These are phyloP conservation scores for Smallanthus sonchifolius DNA, from an alignment of 129 eudicot genomes.

Conservation along the genomic window DNA sequence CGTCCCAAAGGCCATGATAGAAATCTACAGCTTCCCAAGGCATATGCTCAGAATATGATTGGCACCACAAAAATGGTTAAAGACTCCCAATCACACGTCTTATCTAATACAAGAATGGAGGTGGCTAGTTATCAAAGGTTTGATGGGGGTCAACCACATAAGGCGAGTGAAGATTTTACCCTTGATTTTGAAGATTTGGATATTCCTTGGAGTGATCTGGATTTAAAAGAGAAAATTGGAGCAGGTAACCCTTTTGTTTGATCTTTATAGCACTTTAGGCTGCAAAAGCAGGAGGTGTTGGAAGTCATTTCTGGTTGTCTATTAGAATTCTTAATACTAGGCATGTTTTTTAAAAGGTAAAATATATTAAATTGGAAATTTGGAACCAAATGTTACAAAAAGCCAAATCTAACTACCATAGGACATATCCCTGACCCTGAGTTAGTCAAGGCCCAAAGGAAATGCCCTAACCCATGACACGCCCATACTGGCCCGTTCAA, in stretches of 20 bases:
- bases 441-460: background rate
- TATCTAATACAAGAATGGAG: conserved; percentile 37
- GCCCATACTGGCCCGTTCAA: background rate
- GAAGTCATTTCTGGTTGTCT: background rate
- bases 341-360: background rate
- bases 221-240: conserved; percentile 69
- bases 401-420: background rate
- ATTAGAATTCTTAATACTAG: background rate
- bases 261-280: background rate
- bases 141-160: conserved; percentile 29
- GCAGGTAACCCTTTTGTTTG: conserved; percentile 44
- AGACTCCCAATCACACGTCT: conserved; percentile 35
- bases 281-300: background rate
- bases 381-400: background rate
- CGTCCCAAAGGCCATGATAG: conserved; percentile 49
- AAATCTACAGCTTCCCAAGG: conserved; percentile 41
- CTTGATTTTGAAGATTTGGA: conserved; percentile 65
- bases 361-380: background rate
- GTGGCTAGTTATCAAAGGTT: conserved; percentile 31
- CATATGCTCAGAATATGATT: conserved; percentile 35
- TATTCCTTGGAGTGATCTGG: conserved; percentile 83
- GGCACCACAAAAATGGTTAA: conserved; percentile 31
- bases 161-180: conserved; percentile 36
- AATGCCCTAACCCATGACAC: background rate
- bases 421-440: background rate